Percentiles rank a stretch among this genome's conserved stretches.
These are phyloP conservation scores for Pelargonium nanum DNA, from an alignment of 345 rosid genomes.

Conservation along the genomic window DNA sequence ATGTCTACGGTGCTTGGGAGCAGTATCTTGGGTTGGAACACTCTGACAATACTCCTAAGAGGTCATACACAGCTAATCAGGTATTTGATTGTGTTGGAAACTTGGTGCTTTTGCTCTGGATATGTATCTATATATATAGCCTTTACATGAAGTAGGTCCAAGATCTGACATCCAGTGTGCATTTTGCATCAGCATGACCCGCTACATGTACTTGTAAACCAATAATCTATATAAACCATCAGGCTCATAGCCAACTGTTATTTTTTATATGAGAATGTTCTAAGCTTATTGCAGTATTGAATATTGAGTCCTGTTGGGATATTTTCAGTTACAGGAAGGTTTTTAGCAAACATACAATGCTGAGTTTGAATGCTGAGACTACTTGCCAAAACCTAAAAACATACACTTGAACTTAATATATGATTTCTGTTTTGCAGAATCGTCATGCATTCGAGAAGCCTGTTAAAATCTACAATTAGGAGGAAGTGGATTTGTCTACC, in stretches of 20 bases:
- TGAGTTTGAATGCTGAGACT: neutral
- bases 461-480: constrained; percentile 48
- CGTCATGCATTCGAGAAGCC: constrained; percentile 50
- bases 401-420: neutral
- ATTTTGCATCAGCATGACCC: no score
- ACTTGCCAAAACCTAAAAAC: neutral
- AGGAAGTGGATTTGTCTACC: neutral
- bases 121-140: neutral
- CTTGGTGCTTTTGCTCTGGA: neutral
- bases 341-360: no score
- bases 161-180: no score
- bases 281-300: no score
- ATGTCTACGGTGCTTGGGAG: constrained; percentile 73
- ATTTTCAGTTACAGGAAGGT: no score
- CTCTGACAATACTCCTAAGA: constrained; percentile 51
- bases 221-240: no score
- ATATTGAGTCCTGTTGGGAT: no score
- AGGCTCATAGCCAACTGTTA: no score
- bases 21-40: constrained; percentile 71
- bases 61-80: constrained; percentile 51
- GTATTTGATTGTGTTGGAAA: constrained; percentile 10
- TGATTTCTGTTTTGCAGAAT: constrained; percentile 27
- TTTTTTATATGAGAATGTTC: no score
- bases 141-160: neutral
- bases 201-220: no score